Base-by-base conservation (phyloP, 2,329 filamentous ascomycete species). In the Aspergillus tamarii region DNA sequence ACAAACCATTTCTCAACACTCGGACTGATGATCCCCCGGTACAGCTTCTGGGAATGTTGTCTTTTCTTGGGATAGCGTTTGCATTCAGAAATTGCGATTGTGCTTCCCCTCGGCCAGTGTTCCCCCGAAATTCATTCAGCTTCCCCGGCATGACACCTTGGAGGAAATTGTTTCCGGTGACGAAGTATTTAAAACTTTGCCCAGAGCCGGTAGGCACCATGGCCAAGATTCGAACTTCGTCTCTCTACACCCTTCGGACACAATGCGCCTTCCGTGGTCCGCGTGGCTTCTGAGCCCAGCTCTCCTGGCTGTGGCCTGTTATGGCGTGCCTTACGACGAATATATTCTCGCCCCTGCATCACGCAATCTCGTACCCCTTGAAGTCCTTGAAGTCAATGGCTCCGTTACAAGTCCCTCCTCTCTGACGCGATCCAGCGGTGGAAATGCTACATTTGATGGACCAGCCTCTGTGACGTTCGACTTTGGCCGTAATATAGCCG, bases 401-500 rank as follows among this genome's bases (percentile, higher is more conserved):
- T 69, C 72, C 4, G 70, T 77, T 4, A 61, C 63, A 12, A 72
- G 68, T 56, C 57, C 72, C 1, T 61, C 68, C 19, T 66, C 67
- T 7, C 41, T 74, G 26, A 66, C 60, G 3, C 46, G 50, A 6
- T 34, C 53, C 1, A 46, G 11, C 50, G 6, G 28, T 21, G 50
- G 26, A n/a, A 53, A 53, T 45, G 41, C 64, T 23, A 71, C 62
- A 11, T 69, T 72, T 19, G 23, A 67, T 21, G 66, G 67, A 3
- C 21, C 60, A 6, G 79, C 79, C 4, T 76, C 77, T 1, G 72
- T 79, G 7, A 80, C 77, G 1, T 74, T 76, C 21, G 79, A 81
- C 58, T 80, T 77, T 64, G 73, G 73, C 16, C 76, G 74, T 57
- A 81, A 81, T 53, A 73, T 81, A 12, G 80, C 71, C 0, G 78